A percentile compares a stretch with the other conserved stretches of the same genome.
Conservation (phyloP, 2,329 filamentous ascomycete species). For the Aspergillus ochraceus region DNA sequence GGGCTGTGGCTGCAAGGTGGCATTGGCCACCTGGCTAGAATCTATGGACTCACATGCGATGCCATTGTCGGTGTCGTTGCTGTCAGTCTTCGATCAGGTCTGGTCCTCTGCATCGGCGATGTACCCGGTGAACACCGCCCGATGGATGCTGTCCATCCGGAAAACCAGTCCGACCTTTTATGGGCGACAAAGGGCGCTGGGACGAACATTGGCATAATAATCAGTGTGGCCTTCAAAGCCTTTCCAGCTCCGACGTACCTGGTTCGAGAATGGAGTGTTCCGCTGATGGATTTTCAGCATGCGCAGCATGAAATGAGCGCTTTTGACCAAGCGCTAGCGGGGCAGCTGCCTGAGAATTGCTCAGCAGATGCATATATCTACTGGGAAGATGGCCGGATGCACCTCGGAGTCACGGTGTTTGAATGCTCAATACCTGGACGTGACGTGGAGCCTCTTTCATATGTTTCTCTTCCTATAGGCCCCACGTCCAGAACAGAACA, state of each 20-base stretch:
- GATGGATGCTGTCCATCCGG: slow-evolving; percentile 30
- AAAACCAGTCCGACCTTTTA: background rate
- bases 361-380: too few species aligned
- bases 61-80: slow-evolving; percentile 61
- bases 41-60: slow-evolving; percentile 60
- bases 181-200: too few species aligned
- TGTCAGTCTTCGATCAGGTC: slow-evolving; percentile 51
- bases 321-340: too few species aligned
- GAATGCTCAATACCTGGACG: background rate
- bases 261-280: too few species aligned
- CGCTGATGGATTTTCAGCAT: too few species aligned
- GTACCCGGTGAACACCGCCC: slow-evolving; percentile 52
- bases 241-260: too few species aligned
- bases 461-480: background rate
- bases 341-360: too few species aligned
- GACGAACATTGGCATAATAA: too few species aligned
- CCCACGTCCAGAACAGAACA: background rate
- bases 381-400: too few species aligned
- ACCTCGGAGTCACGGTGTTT: background rate
- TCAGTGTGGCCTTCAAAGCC: too few species aligned
- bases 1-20: slow-evolving; percentile 66
- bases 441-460: background rate
- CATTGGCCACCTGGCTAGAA: slow-evolving; percentile 59
- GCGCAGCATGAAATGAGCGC: too few species aligned
- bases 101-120: slow-evolving; percentile 52